phyloP scores from a whole-genome alignment of 129 eudicot genomes.

The Sambucus nigra region DNA sequence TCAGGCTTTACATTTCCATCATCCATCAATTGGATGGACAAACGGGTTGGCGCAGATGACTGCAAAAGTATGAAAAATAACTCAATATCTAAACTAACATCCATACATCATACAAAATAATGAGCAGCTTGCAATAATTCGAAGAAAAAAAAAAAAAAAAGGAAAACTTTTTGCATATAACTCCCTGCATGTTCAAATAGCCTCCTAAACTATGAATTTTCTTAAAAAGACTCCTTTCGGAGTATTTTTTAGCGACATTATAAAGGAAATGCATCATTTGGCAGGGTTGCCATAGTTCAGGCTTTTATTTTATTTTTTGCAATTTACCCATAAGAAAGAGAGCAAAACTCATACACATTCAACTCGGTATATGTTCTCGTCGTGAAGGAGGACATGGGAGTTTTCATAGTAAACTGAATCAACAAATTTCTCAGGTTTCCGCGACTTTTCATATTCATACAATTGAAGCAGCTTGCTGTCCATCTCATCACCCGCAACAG shows the following conservation, averaged over 20 bases:
- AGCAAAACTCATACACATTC: conserved; percentile 64
- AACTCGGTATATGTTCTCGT: conserved; percentile 83
- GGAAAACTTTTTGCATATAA: too few species aligned
- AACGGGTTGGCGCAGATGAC: conserved; percentile 53
- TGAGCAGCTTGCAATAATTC: background rate
- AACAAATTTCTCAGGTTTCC: conserved; percentile 56
- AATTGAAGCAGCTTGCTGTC: conserved; percentile 81
- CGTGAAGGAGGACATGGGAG: conserved; percentile 76
- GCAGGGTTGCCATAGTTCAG: too few species aligned
- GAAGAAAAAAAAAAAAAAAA: background rate
- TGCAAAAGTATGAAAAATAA: conserved; percentile 19
- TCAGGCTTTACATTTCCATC: conserved; percentile 84
- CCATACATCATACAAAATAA: background rate
- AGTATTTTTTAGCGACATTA: too few species aligned
- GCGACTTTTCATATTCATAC: conserved; percentile 74
- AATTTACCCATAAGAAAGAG: background rate
- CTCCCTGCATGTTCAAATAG: too few species aligned
- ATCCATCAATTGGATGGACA: conserved; percentile 83
- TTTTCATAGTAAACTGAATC: conserved; percentile 94
- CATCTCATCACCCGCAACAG: conserved; percentile 72
- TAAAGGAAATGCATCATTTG: too few species aligned
- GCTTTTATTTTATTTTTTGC: too few species aligned
- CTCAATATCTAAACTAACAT: conserved; percentile 10
- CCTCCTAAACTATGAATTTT: too few species aligned
- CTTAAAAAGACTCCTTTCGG: too few species aligned